Evolutionary conservation across 2,329 filamentous ascomycete genomes (phyloP), one percentile per base, ranked within the genome.

Genomic region (Colletotrichum sp.): DNA sequence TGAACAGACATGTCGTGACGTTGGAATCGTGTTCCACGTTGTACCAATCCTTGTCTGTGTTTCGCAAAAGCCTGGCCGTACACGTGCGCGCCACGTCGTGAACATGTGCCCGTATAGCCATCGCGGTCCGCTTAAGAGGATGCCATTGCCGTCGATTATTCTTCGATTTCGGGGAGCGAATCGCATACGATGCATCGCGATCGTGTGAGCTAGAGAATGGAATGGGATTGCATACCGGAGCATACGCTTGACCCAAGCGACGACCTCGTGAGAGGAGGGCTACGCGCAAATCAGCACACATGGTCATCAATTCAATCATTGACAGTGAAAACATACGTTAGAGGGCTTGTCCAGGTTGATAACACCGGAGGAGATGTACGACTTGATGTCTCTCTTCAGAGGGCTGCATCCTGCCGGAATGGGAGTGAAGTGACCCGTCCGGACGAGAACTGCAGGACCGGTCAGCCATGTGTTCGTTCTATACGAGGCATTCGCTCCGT

Each of bases 161-260:
- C 6, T 72, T 72, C 74, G 59, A 65, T 60, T 24, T 69, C 65
- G 70, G 55, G 55, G 28, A 43, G 36, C 64, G 34, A 63, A 36
- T 24, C 61, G 64, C 24, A 43, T 24, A 60, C 43, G 28, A 60
- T 26, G 63, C 43, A 64, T 69, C 36, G 74, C 30, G 32, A 52
- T 26, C 24, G 64, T 43, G 61, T 21, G 24, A 55, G 21, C 28
- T 16, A 21, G 39, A 59, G 48, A 24, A 43, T 66, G 43, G 57
- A 63, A 57, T 18, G 63, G 66, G 15, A 57, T 28, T 76, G 74
- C 87, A 79, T 92, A 96, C 94, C 94, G 93, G 72, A 99, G 91
- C 82, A 99, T 99, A 82, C 96, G 94, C 93, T 99, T 99, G 81
- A 99, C 94, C 97, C 97, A 99, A 80, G 97, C 96, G 83, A 99